These are phyloP conservation scores for Chamaecyparis obtusa DNA, from an alignment of 75 land plant species.

Conservation along the genomic window DNA sequence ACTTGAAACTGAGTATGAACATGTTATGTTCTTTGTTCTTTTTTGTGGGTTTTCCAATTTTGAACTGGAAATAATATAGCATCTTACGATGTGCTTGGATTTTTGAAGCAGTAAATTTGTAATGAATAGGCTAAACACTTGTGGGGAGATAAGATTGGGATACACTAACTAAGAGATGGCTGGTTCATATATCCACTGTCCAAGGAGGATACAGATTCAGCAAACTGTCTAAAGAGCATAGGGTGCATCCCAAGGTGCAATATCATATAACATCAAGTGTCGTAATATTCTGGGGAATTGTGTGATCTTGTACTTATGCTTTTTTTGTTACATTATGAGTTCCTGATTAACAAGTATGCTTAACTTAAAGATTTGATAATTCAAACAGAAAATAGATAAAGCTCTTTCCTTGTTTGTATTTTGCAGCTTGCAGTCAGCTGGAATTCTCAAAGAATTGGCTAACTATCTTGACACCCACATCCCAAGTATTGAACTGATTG, in stretches of 20 bases:
- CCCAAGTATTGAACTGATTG: slow-evolving; percentile 80
- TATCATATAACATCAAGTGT: not conserved
- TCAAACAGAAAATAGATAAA: not conserved
- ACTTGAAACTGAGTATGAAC: too few species aligned
- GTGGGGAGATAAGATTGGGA: not conserved
- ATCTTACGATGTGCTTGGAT: not conserved
- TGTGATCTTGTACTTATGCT: not conserved
- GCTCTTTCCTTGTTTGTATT: slow-evolving; percentile 6
- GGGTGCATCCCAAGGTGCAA: not conserved
- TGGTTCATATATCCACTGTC: not conserved
- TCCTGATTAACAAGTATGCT: not conserved
- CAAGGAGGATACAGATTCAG: not conserved
- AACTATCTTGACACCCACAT: slow-evolving; percentile 83
- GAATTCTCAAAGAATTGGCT: slow-evolving; percentile 80
- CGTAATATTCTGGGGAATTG: not conserved
- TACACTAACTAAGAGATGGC: not conserved
- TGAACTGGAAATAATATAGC: not conserved
- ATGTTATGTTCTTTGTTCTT: not conserved
- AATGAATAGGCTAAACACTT: not conserved
- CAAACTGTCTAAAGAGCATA: not conserved
- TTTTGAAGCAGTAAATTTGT: not conserved
- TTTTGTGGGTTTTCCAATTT: not conserved
- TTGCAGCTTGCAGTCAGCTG: slow-evolving; percentile 88
- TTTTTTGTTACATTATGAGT: not conserved
- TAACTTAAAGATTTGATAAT: not conserved